Percentiles rank a stretch among this genome's conserved stretches.
These are phyloP conservation scores for barrel medic (Medicago truncatula) DNA, from an alignment of 306 rosid species.

Conservation along the genomic window DNA sequence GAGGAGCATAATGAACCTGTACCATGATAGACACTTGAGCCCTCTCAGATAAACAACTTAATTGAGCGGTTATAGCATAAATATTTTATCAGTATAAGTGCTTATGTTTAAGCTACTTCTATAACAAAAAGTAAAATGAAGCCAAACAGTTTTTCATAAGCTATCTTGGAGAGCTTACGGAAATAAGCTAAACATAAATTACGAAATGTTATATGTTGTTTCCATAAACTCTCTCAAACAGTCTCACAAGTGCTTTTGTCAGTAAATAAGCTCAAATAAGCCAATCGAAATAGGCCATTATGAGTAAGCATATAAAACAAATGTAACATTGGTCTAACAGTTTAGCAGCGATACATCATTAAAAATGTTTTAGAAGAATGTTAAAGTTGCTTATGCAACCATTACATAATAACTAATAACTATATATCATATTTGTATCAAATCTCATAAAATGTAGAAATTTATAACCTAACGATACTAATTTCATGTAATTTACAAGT, in stretches of 20 bases:
- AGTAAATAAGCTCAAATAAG: too few species aligned
- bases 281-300: background rate
- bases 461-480: background rate
- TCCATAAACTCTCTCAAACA: background rate
- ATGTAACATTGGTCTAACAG: background rate
- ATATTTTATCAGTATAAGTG: too few species aligned
- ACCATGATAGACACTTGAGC: background rate
- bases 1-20: conserved; percentile 88
- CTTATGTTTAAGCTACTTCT: too few species aligned
- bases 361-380: background rate
- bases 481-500: background rate
- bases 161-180: background rate
- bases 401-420: background rate
- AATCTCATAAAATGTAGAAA: background rate
- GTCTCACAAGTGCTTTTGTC: background rate
- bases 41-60: background rate
- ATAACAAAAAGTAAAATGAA: background rate
- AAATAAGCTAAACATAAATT: background rate
- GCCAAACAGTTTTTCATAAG: background rate
- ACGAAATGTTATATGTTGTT: background rate
- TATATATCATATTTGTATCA: background rate
- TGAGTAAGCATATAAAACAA: background rate
- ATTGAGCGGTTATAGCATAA: too few species aligned
- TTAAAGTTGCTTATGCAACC: background rate
- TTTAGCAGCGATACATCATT: background rate